phyloP scores from a whole-genome alignment of 2,329 filamentous ascomycete species.

The Alternaria rosae region DNA sequence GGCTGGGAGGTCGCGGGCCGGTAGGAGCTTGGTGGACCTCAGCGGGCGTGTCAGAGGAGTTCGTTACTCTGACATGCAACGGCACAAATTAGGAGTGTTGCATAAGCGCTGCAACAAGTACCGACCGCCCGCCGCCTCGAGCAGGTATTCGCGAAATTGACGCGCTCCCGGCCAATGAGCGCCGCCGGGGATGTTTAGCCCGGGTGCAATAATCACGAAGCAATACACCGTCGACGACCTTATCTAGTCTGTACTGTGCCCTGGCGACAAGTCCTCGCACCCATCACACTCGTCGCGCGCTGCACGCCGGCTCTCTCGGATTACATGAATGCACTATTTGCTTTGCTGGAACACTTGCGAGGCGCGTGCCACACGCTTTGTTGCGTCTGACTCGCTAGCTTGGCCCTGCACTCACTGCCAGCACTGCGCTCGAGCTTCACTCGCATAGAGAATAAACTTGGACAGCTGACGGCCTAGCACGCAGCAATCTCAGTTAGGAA shows the following conservation, averaged over 20 bases:
- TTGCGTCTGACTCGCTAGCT: slow-evolving; percentile 29
- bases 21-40: slow-evolving; percentile 18
- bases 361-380: slow-evolving; percentile 18
- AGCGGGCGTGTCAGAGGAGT: slow-evolving; percentile 17
- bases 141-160: slow-evolving; percentile 13
- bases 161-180: slow-evolving; percentile 19
- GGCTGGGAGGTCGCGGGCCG: slow-evolving; percentile 20
- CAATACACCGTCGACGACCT: not conserved
- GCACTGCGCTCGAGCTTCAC: not conserved
- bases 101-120: slow-evolving; percentile 20
- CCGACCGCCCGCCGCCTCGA: not conserved
- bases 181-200: not conserved
- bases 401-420: slow-evolving; percentile 11
- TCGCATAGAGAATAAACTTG: slow-evolving; percentile 5
- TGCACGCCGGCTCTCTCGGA: not conserved
- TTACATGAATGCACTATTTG: slow-evolving; percentile 11
- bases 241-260: not conserved
- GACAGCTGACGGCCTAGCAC: not conserved
- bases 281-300: not conserved
- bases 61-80: slow-evolving; percentile 16
- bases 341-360: slow-evolving; percentile 18
- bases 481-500: slow-evolving; percentile 10
- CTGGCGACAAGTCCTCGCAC: not conserved
- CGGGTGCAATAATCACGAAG: not conserved
- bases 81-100: slow-evolving; percentile 15